Conservation (phyloP, 192 early-diverging fungal species). For the Coemansia sp. region DNA sequence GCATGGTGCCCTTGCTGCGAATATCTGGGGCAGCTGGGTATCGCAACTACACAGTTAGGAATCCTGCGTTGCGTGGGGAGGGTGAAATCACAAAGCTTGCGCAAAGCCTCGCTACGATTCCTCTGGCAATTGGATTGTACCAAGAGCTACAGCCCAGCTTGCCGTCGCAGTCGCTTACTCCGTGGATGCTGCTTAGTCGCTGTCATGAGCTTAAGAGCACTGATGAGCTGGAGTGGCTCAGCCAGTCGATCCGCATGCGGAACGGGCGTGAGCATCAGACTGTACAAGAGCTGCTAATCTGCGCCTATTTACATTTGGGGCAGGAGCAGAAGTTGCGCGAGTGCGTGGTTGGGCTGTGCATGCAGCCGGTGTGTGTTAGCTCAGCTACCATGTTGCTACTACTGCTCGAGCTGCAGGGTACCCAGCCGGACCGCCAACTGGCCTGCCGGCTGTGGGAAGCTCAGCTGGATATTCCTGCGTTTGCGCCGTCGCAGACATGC, state of each 20-base stretch:
- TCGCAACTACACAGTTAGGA: background rate
- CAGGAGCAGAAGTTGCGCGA: constrained; percentile 23
- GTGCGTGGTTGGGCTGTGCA: constrained; percentile 11
- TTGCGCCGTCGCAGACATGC: constrained; percentile 35
- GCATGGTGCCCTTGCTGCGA: constrained; percentile 31
- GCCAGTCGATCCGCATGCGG: constrained; percentile 14
- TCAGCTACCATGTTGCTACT: constrained; percentile 13
- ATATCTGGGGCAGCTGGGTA: background rate
- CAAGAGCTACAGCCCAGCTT: constrained; percentile 2
- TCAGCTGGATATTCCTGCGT: constrained; percentile 2
- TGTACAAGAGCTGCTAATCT: constrained; percentile 25
- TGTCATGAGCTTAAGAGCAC: constrained; percentile 18
- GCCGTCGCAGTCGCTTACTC: constrained; percentile 29
- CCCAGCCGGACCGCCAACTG: constrained; percentile 22
- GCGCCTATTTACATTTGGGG: constrained; percentile 32
- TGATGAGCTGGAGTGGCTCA: constrained; percentile 16
- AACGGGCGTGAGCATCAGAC: constrained; percentile 7
- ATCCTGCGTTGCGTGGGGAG: background rate
- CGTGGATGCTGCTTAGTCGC: constrained; percentile 44
- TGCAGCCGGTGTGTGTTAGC: constrained; percentile 8
- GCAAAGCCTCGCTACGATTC: constrained; percentile 18
- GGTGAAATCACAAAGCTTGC: constrained; percentile 26
- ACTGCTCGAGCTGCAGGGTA: constrained; percentile 28
- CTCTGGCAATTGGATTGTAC: constrained; percentile 30
- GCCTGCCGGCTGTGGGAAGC: constrained; percentile 39